phyloP scores from a whole-genome alignment of 2,329 filamentous ascomycete genomes.

The Scytalidium sp. region DNA sequence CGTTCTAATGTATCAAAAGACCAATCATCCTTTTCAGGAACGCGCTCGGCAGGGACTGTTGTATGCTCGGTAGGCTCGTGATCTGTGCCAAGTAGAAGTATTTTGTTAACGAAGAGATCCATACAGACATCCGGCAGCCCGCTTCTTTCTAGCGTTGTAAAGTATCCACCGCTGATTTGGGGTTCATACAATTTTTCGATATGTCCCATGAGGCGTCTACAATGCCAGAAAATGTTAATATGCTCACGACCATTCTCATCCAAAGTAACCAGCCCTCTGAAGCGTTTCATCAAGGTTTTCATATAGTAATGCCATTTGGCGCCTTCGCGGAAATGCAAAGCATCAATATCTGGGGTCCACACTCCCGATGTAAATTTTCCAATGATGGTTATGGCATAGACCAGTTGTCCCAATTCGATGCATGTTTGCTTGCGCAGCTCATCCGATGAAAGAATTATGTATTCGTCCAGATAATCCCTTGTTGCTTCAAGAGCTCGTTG shows the following conservation, averaged over 20 bases:
- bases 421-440: neutral
- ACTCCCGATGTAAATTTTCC: conserved; percentile 4
- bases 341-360: neutral
- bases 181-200: neutral
- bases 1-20: neutral
- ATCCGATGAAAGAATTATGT: neutral
- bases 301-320: neutral
- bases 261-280: neutral
- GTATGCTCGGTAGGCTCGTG: neutral
- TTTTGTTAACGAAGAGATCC: neutral
- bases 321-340: neutral
- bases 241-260: neutral
- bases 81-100: neutral
- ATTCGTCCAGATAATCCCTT: neutral
- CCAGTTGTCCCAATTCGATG: neutral
- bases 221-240: neutral
- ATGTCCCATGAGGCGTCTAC: neutral
- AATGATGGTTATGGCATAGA: conserved; percentile 18
- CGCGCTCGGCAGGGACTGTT: neutral
- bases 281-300: neutral
- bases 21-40: neutral
- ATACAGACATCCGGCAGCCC: neutral
- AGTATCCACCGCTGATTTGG: neutral
- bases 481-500: neutral
- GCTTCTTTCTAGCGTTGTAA: neutral